phyloP scores from a whole-genome alignment of 2,329 filamentous ascomycete genomes.

The Pseudogymnoascus sp. region DNA sequence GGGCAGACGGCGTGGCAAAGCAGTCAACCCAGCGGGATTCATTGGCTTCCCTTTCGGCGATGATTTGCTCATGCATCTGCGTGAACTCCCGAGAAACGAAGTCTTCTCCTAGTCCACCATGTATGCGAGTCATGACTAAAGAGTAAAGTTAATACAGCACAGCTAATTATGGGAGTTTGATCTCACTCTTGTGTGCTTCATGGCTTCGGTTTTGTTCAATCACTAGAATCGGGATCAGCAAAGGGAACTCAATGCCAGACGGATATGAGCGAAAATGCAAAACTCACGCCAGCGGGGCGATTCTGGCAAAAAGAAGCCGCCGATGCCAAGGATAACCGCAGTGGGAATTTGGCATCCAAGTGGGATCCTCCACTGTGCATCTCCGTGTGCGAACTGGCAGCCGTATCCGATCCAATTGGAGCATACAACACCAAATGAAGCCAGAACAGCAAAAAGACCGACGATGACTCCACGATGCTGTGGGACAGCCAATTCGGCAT shows the following conservation, averaged over 20 bases:
- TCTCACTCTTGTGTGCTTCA: constrained; percentile 13
- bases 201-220: constrained; percentile 13
- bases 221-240: constrained; percentile 1
- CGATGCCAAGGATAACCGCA: constrained; percentile 15
- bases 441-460: constrained; percentile 30
- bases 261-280: background rate
- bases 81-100: constrained; percentile 23
- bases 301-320: constrained; percentile 18
- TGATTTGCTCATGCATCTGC: constrained; percentile 19
- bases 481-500: constrained; percentile 29
- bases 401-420: constrained; percentile 36
- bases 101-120: constrained; percentile 20
- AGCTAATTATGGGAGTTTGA: background rate
- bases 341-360: constrained; percentile 29
- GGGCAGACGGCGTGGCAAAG: constrained; percentile 9
- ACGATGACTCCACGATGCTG: constrained; percentile 24
- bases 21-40: constrained; percentile 18
- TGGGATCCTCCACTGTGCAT: constrained; percentile 30
- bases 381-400: constrained; percentile 27
- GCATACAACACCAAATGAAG: constrained; percentile 31
- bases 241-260: constrained; percentile 16
- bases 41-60: constrained; percentile 12
- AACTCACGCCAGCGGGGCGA: constrained; percentile 19
- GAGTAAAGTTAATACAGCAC: background rate
- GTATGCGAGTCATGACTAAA: constrained; percentile 18